Evolutionary conservation across 73 alveolate genomes (phyloP), one percentile per base, ranked within the genome.

Genomic region (Symbiodinium pilosum): DNA sequence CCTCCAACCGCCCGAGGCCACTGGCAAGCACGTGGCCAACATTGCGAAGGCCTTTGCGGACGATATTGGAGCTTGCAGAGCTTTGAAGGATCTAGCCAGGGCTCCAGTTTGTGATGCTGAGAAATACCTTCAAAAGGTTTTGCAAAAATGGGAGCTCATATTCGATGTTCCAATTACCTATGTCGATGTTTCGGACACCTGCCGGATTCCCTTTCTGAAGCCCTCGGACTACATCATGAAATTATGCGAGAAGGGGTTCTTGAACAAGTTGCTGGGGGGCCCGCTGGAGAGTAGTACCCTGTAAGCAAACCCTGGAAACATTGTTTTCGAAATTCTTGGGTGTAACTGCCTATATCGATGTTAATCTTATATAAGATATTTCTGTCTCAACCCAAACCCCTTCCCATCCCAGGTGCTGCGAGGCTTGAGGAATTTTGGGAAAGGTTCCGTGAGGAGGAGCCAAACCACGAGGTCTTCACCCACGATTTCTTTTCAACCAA

Each of bases 11-110:
- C 59, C 92, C 43, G 42, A 84, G 92, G 92, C 92, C 92, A n/a
- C 92, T 20, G 92, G 71, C 40, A 84, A 84, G 40, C 92, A 84
- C 41, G 92, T 84, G 40, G 92, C 68, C 39, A 39, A 18, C 71
- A 28, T 84, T 2, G 92, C 92, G 39, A 41, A 30, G 41, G 68
- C 92, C 64, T 84, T 84, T 41, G 92, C 92, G 0, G 30, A 41
- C 40, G 42, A 47, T n/a, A n/a, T n/a, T n/a, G n/a, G n/a, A 12
- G 9, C 40, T 2, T 26, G 30, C 68, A 30, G 40, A 24, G 92
- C 92, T 16, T 11, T 84, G 41, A 34, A 28, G 26, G 59, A 47
- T 12, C 40, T 84, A 18, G 87, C 87, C 14, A 34, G 6, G 0
- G 32, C 52, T 77, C 87, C 87, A 16, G 16, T 4, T 34, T 21